These are phyloP conservation scores for Stropharia rugosoannulata DNA, from an alignment of 768 basidiomycete species.

Conservation along the genomic window DNA sequence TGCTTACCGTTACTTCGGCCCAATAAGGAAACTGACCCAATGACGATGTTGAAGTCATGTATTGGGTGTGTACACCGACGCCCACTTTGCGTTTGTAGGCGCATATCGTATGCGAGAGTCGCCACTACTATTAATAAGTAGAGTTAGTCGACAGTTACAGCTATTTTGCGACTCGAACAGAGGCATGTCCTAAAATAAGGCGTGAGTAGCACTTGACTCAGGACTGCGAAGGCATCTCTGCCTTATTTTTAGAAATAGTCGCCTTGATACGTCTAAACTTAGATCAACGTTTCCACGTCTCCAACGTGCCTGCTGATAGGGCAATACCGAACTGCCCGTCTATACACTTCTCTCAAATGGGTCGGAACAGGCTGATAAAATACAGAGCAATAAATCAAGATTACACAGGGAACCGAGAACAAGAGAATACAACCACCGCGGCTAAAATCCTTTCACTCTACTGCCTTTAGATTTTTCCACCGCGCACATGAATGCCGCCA, in stretches of 20 bases:
- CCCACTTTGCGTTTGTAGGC: background rate
- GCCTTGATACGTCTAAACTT: background rate
- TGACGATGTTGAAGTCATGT: background rate
- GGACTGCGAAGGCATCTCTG: too few species aligned
- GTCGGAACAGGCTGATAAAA: too few species aligned
- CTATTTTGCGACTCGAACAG: background rate
- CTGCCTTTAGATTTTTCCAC: conserved; percentile 58
- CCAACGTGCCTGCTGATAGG: background rate
- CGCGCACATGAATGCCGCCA: conserved; percentile 77
- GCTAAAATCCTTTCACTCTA: too few species aligned
- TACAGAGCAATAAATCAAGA: too few species aligned
- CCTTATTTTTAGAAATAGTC: background rate
- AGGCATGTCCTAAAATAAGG: background rate
- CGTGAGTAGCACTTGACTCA: background rate
- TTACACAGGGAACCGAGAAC: too few species aligned
- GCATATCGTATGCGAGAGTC: too few species aligned
- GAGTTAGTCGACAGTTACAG: too few species aligned
- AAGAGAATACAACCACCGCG: too few species aligned
- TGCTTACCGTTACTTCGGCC: background rate
- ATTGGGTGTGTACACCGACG: background rate
- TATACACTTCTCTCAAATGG: background rate
- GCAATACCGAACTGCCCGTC: background rate
- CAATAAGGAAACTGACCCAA: background rate
- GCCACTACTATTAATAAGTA: too few species aligned
- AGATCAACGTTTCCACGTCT: background rate